Percentiles rank a stretch among this genome's conserved stretches.
phyloP scores from a whole-genome alignment of 2,329 filamentous ascomycete genomes.

The Cucurbitaria berberidis region DNA sequence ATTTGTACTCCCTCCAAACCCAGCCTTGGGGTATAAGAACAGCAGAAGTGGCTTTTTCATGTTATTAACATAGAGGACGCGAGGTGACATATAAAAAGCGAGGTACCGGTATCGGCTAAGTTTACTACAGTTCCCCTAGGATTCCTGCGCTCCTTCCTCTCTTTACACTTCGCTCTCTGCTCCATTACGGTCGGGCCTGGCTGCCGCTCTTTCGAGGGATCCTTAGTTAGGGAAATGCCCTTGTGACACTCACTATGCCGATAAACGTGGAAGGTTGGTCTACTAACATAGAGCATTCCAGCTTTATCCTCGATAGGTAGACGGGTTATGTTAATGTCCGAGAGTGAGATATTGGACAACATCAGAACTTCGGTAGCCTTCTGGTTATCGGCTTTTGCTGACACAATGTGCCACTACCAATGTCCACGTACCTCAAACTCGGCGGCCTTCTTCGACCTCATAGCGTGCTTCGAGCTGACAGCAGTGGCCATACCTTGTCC shows the following conservation, averaged over 20 bases:
- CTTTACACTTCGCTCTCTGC: constrained; percentile 12
- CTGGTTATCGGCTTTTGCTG: background rate
- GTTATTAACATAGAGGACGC: constrained; percentile 31
- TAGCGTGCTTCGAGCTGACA: background rate
- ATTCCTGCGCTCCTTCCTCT: constrained; percentile 16
- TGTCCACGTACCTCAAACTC: background rate
- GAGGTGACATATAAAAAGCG: constrained; percentile 38
- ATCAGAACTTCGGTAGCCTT: background rate
- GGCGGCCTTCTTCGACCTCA: background rate
- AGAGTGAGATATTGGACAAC: background rate
- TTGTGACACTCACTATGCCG: constrained; percentile 18
- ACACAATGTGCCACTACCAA: background rate
- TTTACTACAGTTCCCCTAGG: no score
- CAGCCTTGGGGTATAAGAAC: constrained; percentile 33
- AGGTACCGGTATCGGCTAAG: constrained; percentile 28
- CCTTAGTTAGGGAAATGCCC: constrained; percentile 15
- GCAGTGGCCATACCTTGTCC: background rate
- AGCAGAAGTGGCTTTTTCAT: constrained; percentile 18
- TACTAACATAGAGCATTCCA: background rate
- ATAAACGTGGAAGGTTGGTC: constrained; percentile 34
- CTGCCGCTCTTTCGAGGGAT: constrained; percentile 26
- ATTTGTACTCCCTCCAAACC: constrained; percentile 39
- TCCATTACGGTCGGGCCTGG: constrained; percentile 19
- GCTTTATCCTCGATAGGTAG: background rate
- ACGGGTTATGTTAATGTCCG: background rate